Evolutionary conservation across 306 rosid species (phyloP).

Genomic region (Alnus glutinosa): DNA sequence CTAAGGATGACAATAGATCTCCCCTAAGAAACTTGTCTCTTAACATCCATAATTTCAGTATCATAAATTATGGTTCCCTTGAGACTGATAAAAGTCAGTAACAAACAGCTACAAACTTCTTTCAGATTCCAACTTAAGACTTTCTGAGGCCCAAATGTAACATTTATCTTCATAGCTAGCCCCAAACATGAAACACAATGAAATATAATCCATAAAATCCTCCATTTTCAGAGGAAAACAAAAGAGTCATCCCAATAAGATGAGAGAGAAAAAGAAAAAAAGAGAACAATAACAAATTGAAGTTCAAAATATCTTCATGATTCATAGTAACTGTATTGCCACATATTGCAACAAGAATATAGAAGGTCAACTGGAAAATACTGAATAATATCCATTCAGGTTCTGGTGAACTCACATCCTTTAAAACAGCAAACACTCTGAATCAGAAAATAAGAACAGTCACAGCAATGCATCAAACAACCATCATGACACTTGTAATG

Average conservation of each 20-base stretch:
- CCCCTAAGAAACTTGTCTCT: not conserved
- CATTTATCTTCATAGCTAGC: not conserved
- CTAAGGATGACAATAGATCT: not conserved
- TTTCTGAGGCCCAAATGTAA: not conserved
- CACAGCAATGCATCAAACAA: not conserved
- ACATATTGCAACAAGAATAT: not conserved
- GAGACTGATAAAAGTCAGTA: conserved; percentile 11
- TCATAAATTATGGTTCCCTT: not conserved
- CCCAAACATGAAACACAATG: conserved; percentile 8
- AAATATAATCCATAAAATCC: conserved; percentile 17
- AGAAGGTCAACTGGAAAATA: not conserved
- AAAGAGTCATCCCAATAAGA: not conserved
- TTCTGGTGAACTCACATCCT: not conserved
- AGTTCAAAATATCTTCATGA: conserved; percentile 4
- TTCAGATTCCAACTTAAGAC: not conserved
- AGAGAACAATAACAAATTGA: not conserved
- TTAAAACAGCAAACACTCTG: not conserved
- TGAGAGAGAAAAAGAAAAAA: not conserved
- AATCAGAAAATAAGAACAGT: conserved; percentile 1
- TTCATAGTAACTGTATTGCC: not conserved
- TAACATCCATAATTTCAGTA: not conserved
- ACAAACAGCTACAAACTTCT: conserved; percentile 5
- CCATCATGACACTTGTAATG: not conserved
- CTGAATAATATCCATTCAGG: too few relatives aligned
- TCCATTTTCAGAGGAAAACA: not conserved